Conservation (phyloP, 1,139 yeast genomes). For the Debaryomycetaceae sp. region DNA sequence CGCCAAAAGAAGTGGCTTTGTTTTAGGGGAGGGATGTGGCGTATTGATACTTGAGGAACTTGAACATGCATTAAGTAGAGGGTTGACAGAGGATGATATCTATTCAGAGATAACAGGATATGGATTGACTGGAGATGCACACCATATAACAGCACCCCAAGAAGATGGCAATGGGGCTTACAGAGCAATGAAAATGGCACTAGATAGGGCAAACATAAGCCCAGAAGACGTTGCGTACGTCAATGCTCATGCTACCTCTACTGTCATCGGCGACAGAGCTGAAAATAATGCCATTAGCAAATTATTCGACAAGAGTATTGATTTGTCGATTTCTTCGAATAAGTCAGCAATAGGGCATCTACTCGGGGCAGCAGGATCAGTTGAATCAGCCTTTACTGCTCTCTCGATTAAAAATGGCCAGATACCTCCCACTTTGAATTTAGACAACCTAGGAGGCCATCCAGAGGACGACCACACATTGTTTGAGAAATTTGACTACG, state of each 20-base stretch:
- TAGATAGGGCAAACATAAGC: slow-evolving; percentile 43
- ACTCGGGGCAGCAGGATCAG: slow-evolving; percentile 94
- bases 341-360: slow-evolving; percentile 94
- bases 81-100: slow-evolving; percentile 49
- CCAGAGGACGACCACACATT: slow-evolving; percentile 35
- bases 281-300: slow-evolving; percentile 73
- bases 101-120: slow-evolving; percentile 84
- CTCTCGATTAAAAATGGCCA: slow-evolving; percentile 54
- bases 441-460: slow-evolving; percentile 50
- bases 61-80: slow-evolving; percentile 69
- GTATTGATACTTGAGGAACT: slow-evolving; percentile 70
- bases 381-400: slow-evolving; percentile 81
- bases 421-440: slow-evolving; percentile 81
- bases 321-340: slow-evolving; percentile 64
- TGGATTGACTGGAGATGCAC: slow-evolving; percentile 89
- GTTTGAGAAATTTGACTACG: slow-evolving; percentile 56
- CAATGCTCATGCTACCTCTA: slow-evolving; percentile 97
- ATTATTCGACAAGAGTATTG: slow-evolving; percentile 36
- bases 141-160: slow-evolving; percentile 90
- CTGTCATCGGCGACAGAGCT: slow-evolving; percentile 83
- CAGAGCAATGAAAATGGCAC: slow-evolving; percentile 77
- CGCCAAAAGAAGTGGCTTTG: slow-evolving; percentile 74
- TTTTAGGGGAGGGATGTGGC: slow-evolving; percentile 92
- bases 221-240: slow-evolving; percentile 62
- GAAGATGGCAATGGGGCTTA: slow-evolving; percentile 82